A percentile compares a stretch with the other conserved stretches of the same genome.
Conservation (phyloP, 1,139 yeast species). For the Taphrina deformans region DNA sequence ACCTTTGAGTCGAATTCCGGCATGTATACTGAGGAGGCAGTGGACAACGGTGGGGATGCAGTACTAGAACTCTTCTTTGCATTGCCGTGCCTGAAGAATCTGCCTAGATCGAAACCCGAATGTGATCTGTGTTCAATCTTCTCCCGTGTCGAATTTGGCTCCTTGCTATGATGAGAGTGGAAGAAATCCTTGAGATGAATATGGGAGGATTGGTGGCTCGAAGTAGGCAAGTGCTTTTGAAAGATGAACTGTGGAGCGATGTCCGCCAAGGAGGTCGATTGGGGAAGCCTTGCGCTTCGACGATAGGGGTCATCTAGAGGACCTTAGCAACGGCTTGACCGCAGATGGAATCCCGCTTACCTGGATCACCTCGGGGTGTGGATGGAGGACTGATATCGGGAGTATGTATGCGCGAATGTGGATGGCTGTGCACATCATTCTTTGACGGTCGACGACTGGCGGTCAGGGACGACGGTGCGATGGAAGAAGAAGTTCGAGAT, state of each 20-base stretch:
- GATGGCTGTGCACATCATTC: conserved; percentile 19
- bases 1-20: conserved; percentile 30
- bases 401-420: conserved; percentile 28
- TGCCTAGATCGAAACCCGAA: conserved; percentile 26
- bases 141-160: conserved; percentile 2
- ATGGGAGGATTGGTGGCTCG: conserved; percentile 27
- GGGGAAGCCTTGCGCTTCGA: conserved; percentile 44
- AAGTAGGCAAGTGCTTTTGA: conserved; percentile 38
- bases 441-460: conserved; percentile 23
- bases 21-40: conserved; percentile 28
- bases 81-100: conserved; percentile 30
- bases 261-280: conserved; percentile 41
- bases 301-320: conserved; percentile 45
- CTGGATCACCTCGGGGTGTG: conserved; percentile 27
- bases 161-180: conserved; percentile 18
- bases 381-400: conserved; percentile 30
- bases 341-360: not conserved
- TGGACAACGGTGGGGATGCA: conserved; percentile 10
- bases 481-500: conserved; percentile 2
- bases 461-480: not conserved
- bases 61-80: conserved; percentile 4
- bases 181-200: conserved; percentile 27
- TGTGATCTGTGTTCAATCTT: conserved; percentile 29
- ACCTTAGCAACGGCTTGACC: not conserved
- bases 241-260: conserved; percentile 47